phyloP scores from a whole-genome alignment of 192 early-diverging fungal genomes.

The Linnemannia hyalina region DNA sequence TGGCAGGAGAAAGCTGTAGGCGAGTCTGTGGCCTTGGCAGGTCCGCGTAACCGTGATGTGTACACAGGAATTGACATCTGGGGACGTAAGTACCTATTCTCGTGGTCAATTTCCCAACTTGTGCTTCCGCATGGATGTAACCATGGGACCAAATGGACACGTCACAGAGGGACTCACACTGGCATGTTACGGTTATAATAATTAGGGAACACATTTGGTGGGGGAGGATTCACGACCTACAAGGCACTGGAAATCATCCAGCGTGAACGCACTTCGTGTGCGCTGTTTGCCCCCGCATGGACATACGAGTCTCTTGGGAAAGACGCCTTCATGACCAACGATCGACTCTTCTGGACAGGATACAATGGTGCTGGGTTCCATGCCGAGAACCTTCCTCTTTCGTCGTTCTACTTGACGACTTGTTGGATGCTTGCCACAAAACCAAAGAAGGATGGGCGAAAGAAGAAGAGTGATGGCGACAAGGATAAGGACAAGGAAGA shows the following conservation, averaged over 20 bases:
- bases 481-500: constrained; percentile 9
- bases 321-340: constrained; percentile 61
- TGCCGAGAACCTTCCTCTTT: constrained; percentile 27
- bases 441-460: not conserved
- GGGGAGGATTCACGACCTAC: constrained; percentile 31
- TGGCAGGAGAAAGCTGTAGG: constrained; percentile 45
- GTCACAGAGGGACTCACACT: not conserved
- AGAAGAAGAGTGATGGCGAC: not conserved
- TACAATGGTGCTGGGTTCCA: constrained; percentile 22
- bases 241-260: constrained; percentile 66
- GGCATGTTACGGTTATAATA: not conserved
- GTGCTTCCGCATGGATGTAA: not conserved
- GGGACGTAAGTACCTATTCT: constrained; percentile 59
- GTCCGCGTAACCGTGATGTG: constrained; percentile 57
- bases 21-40: constrained; percentile 51
- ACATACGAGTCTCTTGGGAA: constrained; percentile 68
- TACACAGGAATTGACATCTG: constrained; percentile 78
- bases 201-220: constrained; percentile 37
- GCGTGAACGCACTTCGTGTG: constrained; percentile 59
- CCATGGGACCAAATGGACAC: not conserved
- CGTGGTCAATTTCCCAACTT: not conserved
- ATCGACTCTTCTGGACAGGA: constrained; percentile 69
- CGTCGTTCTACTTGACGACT: constrained; percentile 3
- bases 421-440: not conserved
- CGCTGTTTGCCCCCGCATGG: constrained; percentile 78